phyloP scores from a whole-genome alignment of 768 basidiomycete species.

The Auriscalpium microsporum region DNA sequence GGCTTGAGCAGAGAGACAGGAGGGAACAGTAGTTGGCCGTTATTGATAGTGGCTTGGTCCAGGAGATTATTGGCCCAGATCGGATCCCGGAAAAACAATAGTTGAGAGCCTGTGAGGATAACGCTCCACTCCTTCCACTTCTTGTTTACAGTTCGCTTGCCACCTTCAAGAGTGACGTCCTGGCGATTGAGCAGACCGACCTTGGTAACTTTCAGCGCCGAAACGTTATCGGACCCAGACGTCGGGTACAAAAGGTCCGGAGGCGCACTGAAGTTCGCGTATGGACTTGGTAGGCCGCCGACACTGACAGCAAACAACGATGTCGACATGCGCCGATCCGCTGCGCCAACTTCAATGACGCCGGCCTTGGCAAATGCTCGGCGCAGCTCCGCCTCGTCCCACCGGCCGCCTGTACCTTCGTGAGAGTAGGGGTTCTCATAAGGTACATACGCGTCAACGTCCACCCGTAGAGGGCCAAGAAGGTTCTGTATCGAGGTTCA shows the following conservation, averaged over 20 bases:
- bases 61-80: constrained; percentile 43
- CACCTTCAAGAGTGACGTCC: constrained; percentile 68
- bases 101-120: constrained; percentile 80
- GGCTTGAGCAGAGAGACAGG: constrained; percentile 50
- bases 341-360: constrained; percentile 45
- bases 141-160: constrained; percentile 63
- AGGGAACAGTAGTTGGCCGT: constrained; percentile 29
- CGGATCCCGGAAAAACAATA: constrained; percentile 81
- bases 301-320: constrained; percentile 36
- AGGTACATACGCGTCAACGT: constrained; percentile 53
- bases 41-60: constrained; percentile 30
- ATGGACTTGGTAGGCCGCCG: constrained; percentile 24
- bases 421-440: constrained; percentile 57
- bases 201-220: constrained; percentile 66
- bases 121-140: constrained; percentile 89
- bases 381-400: constrained; percentile 61
- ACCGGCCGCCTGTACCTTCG: constrained; percentile 55
- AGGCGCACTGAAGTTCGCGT: constrained; percentile 18
- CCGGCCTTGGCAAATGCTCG: constrained; percentile 53
- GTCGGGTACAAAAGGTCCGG: constrained; percentile 20
- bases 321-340: constrained; percentile 27
- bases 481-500: constrained; percentile 38
- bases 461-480: constrained; percentile 58
- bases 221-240: constrained; percentile 22
- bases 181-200: constrained; percentile 76